Percentiles rank a stretch among this genome's conserved stretches.
Evolutionary conservation across 345 rosid species (phyloP).

Genomic region (Conringia planisiliqua): DNA sequence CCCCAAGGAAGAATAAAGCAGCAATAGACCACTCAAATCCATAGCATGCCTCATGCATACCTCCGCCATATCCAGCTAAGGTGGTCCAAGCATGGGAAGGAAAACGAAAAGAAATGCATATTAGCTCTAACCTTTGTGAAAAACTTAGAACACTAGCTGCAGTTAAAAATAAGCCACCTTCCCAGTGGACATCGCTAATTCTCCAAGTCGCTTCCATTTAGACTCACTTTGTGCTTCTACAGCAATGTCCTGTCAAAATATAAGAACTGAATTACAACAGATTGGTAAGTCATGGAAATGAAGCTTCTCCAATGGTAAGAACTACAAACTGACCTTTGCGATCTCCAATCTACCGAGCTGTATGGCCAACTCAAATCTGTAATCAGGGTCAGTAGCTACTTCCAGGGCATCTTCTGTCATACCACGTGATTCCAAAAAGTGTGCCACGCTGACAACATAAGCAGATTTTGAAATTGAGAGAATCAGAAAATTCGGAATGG

Average conservation of each 20-base stretch:
- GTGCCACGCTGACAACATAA: slow-evolving; percentile 67
- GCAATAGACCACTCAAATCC: slow-evolving; percentile 93
- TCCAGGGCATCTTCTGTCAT: slow-evolving; percentile 84
- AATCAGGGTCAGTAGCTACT: slow-evolving; percentile 83
- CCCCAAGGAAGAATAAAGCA: slow-evolving; percentile 94
- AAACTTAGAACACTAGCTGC: slow-evolving; percentile 12
- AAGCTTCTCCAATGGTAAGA: neutral
- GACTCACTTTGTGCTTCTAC: slow-evolving; percentile 67
- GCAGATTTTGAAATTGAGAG: slow-evolving; percentile 11
- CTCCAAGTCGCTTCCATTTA: slow-evolving; percentile 95
- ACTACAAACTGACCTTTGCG: slow-evolving; percentile 55
- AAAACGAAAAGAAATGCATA: neutral
- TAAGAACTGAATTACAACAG: slow-evolving; percentile 5
- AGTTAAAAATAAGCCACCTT: slow-evolving; percentile 42
- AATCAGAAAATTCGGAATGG: neutral
- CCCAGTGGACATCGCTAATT: slow-evolving; percentile 83
- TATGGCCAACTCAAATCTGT: slow-evolving; percentile 81
- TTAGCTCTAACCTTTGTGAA: slow-evolving; percentile 5
- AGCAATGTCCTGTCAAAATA: slow-evolving; percentile 61
- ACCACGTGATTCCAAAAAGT: slow-evolving; percentile 84
- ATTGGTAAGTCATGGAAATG: neutral
- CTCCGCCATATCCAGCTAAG: slow-evolving; percentile 95
- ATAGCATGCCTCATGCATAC: slow-evolving; percentile 82
- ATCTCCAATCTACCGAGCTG: slow-evolving; percentile 77
- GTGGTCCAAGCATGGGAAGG: slow-evolving; percentile 21